These are phyloP conservation scores for Termitomyces heimii DNA, from an alignment of 768 basidiomycete species.

Conservation along the genomic window DNA sequence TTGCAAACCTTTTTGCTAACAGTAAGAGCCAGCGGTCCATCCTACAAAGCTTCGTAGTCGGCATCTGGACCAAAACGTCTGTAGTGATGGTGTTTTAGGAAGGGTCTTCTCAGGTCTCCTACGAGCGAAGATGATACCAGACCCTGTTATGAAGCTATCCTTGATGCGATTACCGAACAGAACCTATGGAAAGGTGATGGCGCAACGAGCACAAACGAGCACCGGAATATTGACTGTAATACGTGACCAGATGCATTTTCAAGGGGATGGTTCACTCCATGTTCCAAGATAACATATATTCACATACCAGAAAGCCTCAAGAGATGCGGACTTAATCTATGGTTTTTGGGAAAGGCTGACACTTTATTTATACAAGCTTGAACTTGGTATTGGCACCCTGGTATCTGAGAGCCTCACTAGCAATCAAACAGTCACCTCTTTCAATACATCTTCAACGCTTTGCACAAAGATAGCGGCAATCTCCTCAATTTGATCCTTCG, in stretches of 20 bases:
- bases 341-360: neutral
- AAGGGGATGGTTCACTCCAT: neutral
- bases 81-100: neutral
- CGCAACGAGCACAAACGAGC: neutral
- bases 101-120: neutral
- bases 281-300: neutral
- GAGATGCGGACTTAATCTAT: neutral
- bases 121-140: too few species aligned
- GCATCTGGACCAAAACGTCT: neutral
- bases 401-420: neutral
- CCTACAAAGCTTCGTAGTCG: neutral
- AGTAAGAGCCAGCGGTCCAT: neutral
- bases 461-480: constrained; percentile 63
- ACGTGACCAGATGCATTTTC: neutral
- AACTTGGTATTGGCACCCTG: neutral
- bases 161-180: neutral
- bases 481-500: constrained; percentile 57
- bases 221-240: neutral
- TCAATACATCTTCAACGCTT: constrained; percentile 61
- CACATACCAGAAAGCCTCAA: neutral
- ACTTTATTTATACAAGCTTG: neutral
- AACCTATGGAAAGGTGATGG: neutral
- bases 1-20: neutral
- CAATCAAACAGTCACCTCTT: constrained; percentile 20
- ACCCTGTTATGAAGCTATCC: neutral